phyloP scores from a whole-genome alignment of 2,329 filamentous ascomycete species.

The Calonectria pseudoturangicola region DNA sequence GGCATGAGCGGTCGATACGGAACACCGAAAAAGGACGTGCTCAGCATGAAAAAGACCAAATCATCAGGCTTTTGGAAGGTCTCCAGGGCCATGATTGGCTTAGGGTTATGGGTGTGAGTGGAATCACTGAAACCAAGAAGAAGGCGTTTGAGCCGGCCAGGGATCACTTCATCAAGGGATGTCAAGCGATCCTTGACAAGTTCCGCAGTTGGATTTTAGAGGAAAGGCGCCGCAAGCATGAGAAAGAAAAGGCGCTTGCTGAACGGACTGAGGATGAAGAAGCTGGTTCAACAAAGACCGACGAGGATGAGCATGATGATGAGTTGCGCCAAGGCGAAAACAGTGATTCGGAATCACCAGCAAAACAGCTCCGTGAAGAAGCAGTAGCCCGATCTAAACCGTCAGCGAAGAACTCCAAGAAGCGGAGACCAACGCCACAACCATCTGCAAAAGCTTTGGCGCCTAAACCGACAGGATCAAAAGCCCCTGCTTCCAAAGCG shows the following conservation, averaged over 20 bases:
- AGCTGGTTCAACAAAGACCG: slow-evolving; percentile 49
- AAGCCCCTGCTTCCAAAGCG: slow-evolving; percentile 45
- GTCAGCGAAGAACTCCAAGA: slow-evolving; percentile 60
- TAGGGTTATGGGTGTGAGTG: slow-evolving; percentile 91
- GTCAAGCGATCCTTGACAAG: slow-evolving; percentile 88
- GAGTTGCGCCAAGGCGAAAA: slow-evolving; percentile 76
- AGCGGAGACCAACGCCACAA: slow-evolving; percentile 55
- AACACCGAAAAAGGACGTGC: slow-evolving; percentile 79
- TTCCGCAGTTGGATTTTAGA: slow-evolving; percentile 92
- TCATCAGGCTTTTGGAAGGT: slow-evolving; percentile 82
- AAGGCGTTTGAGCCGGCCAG: slow-evolving; percentile 91
- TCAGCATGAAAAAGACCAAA: slow-evolving; percentile 80
- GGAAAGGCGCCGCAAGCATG: slow-evolving; percentile 87
- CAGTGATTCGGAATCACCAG: slow-evolving; percentile 64
- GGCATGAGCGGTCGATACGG: slow-evolving; percentile 76
- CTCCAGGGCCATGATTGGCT: slow-evolving; percentile 95
- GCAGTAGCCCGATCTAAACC: slow-evolving; percentile 73
- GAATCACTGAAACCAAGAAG: slow-evolving; percentile 88
- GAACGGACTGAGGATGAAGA: slow-evolving; percentile 59
- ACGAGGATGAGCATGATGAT: slow-evolving; percentile 55
- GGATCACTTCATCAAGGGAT: slow-evolving; percentile 88
- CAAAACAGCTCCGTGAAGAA: slow-evolving; percentile 85
- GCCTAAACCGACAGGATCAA: slow-evolving; percentile 33
- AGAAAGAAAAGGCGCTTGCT: slow-evolving; percentile 77
- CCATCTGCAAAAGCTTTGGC: slow-evolving; percentile 43